Conservation (phyloP, 1,139 yeast genomes). For the Neolecta irregularis region DNA sequence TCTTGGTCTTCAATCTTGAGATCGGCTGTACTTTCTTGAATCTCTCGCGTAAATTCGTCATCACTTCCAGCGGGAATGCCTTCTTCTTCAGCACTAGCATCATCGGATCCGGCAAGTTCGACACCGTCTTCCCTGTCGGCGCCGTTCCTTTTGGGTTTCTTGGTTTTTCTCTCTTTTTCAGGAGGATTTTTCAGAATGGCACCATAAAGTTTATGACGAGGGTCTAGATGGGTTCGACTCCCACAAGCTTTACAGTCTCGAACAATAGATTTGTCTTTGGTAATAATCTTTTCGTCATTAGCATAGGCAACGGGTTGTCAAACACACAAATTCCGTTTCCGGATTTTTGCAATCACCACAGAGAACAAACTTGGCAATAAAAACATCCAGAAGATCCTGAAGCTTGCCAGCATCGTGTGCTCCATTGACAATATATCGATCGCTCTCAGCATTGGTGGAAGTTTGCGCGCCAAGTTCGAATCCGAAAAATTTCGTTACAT, state of each 20-base stretch:
- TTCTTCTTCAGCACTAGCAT: slow-evolving; percentile 22
- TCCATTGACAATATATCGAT: slow-evolving; percentile 87
- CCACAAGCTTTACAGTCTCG: slow-evolving; percentile 99
- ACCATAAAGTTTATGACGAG: slow-evolving; percentile 72
- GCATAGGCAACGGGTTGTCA: background rate
- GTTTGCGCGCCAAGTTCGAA: slow-evolving; percentile 97
- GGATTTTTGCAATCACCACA: slow-evolving; percentile 96
- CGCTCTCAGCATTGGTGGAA: slow-evolving; percentile 57
- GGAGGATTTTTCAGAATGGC: slow-evolving; percentile 92
- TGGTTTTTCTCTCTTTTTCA: slow-evolving; percentile 27
- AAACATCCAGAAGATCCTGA: slow-evolving; percentile 89
- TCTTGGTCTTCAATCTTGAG: slow-evolving; percentile 40
- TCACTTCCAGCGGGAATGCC: slow-evolving; percentile 29
- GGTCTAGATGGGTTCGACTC: slow-evolving; percentile 66
- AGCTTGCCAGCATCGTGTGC: slow-evolving; percentile 79
- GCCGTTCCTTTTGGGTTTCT: slow-evolving; percentile 39
- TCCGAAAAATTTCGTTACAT: slow-evolving; percentile 81
- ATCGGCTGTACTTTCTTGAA: slow-evolving; percentile 71
- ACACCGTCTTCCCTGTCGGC: slow-evolving; percentile 29
- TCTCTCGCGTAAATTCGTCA: slow-evolving; percentile 62
- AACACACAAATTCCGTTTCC: slow-evolving; percentile 66
- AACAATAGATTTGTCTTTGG: slow-evolving; percentile 60
- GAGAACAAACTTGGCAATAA: slow-evolving; percentile 78
- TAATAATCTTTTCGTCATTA: slow-evolving; percentile 26
- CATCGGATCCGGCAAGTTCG: slow-evolving; percentile 33